Evolutionary conservation across 169 alveolate genomes (phyloP), one percentile per base, ranked within the genome.

Genomic region (Plasmodium ovale): DNA sequence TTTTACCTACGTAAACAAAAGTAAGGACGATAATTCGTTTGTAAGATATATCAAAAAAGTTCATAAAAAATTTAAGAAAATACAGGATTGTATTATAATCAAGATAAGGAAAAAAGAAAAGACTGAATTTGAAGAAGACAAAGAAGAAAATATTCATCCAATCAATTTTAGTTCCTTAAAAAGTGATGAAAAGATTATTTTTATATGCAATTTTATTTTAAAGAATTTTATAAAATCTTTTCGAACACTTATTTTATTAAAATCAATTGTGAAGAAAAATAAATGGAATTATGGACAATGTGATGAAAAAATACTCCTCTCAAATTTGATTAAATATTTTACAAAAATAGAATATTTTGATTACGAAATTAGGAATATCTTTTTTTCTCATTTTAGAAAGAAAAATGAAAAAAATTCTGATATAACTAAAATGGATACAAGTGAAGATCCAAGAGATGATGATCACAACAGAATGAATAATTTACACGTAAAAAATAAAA

Each of bases 291-390:
- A 2, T 0, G 87, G 87, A 27, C 3, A 25, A 59, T 68, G 19
- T 25, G 68, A 85, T 37, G 87, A 85, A 27, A 85, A 54, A 85
- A 68, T 23, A 4, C 14, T 68, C 9, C 25, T 85, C 0, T 27
- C 91, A 10, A 85, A 85, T 35, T 9, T 85, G 51, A 39, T 85
- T 44, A 67, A 58, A 62, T 69, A 62, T 53, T 85, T 85, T 35
- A 85, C 91, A 0, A 85, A 85, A 44, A 85, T 85, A 27, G 91
- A 85, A 60, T 85, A 60, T 49, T 85, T 68, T 21, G 91, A 85
- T 85, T 58, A 54, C 9, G 87, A 85, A 31, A 60, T 85, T 12
- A 67, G 73, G 51, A 85, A 42, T 44, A 33, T 82, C 33, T 19
- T 51, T 42, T 19, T 16, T 51, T 7, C 16, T 25, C 19, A 21